Evolutionary conservation across 352 stramenopile genomes (phyloP).

Genomic region (Phytophthora multivora): DNA sequence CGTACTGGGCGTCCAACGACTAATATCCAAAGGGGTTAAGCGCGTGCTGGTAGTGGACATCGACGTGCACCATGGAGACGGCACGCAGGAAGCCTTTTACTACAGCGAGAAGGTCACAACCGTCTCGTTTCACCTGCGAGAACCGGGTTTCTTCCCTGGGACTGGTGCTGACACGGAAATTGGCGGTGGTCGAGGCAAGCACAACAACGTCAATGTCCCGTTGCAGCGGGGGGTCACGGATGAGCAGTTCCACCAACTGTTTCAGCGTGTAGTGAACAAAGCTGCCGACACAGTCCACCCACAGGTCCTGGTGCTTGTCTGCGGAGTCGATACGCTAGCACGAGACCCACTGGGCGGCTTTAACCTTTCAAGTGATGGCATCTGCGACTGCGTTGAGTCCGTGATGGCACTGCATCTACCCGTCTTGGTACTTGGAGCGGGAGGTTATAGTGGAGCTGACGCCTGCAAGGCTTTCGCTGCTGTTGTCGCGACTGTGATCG

Average conservation of each 20-base stretch:
- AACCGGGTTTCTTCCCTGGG: slow-evolving; percentile 57
- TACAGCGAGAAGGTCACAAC: slow-evolving; percentile 53
- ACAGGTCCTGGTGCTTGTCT: slow-evolving; percentile 60
- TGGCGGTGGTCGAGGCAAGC: slow-evolving; percentile 38
- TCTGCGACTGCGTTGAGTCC: slow-evolving; percentile 39
- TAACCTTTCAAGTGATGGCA: slow-evolving; percentile 50
- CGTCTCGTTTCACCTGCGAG: slow-evolving; percentile 57
- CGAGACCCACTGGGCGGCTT: slow-evolving; percentile 51
- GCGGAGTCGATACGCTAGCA: slow-evolving; percentile 71
- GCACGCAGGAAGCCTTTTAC: slow-evolving; percentile 63
- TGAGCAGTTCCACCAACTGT: slow-evolving; percentile 52
- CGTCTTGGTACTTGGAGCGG: slow-evolving; percentile 64
- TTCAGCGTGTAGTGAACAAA: slow-evolving; percentile 41
- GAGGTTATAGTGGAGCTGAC: slow-evolving; percentile 71
- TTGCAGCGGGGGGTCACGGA: slow-evolving; percentile 61
- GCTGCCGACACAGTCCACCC: slow-evolving; percentile 49
- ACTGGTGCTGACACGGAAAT: slow-evolving; percentile 34
- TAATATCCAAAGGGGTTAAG: slow-evolving; percentile 91
- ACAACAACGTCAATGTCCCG: slow-evolving; percentile 69
- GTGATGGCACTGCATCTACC: slow-evolving; percentile 40
- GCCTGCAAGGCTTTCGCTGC: slow-evolving; percentile 55
- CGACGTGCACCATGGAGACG: slow-evolving; percentile 69
- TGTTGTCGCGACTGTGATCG: slow-evolving; percentile 52
- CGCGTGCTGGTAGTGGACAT: slow-evolving; percentile 62
- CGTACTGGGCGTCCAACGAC: slow-evolving; percentile 96